Percentiles rank a stretch among this genome's conserved stretches.
Conservation (phyloP, 768 basidiomycete genomes). For the Tulasnella sp. region DNA sequence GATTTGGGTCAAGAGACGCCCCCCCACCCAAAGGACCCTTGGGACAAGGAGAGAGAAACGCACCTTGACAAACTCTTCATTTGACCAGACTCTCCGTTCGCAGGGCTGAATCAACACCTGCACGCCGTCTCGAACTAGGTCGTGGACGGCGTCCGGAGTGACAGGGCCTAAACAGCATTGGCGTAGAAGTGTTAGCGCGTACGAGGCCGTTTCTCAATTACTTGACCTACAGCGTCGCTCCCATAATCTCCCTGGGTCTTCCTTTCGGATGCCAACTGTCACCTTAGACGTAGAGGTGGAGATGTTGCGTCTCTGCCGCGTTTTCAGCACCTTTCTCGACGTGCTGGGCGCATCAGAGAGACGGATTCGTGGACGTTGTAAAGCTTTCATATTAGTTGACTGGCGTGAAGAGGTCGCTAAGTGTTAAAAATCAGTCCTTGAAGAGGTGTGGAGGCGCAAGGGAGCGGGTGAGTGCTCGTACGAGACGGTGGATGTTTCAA, state of each 20-base stretch:
- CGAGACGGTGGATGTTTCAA: not conserved
- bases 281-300: conserved; percentile 7
- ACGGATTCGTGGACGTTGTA: not conserved
- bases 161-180: conserved; percentile 51
- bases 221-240: conserved; percentile 54
- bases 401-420: not conserved
- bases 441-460: not conserved
- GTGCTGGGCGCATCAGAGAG: not conserved
- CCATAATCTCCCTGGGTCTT: conserved; percentile 79
- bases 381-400: not conserved
- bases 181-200: not conserved
- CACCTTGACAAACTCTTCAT: conserved; percentile 64
- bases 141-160: conserved; percentile 66
- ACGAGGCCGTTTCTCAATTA: not conserved
- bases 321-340: not conserved
- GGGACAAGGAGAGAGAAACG: conserved; percentile 32
- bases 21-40: not conserved
- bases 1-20: not conserved
- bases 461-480: not conserved
- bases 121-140: conserved; percentile 56
- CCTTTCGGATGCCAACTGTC: conserved; percentile 59
- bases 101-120: conserved; percentile 74
- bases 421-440: not conserved
- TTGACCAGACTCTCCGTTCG: conserved; percentile 65
- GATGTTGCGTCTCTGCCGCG: not conserved